These are phyloP conservation scores for Claviceps cyperi DNA, from an alignment of 2,329 filamentous ascomycete genomes.

Conservation along the genomic window DNA sequence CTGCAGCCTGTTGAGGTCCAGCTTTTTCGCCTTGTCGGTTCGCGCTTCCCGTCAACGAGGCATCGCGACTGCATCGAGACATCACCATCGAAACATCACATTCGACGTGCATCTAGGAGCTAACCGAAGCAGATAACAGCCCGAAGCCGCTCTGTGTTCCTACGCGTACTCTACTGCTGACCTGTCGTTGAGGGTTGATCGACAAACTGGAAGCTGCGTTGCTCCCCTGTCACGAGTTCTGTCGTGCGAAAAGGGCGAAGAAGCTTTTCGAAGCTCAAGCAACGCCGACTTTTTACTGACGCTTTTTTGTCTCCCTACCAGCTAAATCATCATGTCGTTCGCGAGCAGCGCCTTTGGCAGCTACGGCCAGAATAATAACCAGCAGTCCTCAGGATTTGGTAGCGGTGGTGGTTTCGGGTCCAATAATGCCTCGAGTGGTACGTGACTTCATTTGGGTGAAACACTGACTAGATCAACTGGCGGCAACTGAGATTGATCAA, in stretches of 20 bases:
- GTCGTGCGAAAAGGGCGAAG: not conserved
- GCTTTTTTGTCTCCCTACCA: constrained; percentile 5
- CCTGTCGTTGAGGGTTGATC: not conserved
- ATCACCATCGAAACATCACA: not conserved
- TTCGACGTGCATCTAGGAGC: not conserved
- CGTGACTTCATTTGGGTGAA: constrained; percentile 16
- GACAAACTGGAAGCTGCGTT: not conserved
- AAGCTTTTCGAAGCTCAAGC: not conserved
- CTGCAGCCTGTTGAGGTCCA: not conserved
- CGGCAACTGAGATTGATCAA: constrained; percentile 8
- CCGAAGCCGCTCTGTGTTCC: not conserved
- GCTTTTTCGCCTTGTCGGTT: not conserved
- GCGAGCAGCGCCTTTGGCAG: constrained; percentile 36
- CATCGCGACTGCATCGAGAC: not conserved
- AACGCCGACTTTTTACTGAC: not conserved
- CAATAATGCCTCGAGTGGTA: constrained; percentile 35
- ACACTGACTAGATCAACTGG: not conserved
- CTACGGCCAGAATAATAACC: constrained; percentile 41
- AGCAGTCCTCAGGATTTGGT: constrained; percentile 33
- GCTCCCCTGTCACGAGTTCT: not conserved
- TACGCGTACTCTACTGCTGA: not conserved
- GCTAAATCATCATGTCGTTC: constrained; percentile 36
- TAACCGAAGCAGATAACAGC: not conserved
- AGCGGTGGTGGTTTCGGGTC: constrained; percentile 45
- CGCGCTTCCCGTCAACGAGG: constrained; percentile 1